Evolutionary conservation across 2,329 filamentous ascomycete species (phyloP), one percentile per base, ranked within the genome.

Genomic region (Aspergillus bombycis): DNA sequence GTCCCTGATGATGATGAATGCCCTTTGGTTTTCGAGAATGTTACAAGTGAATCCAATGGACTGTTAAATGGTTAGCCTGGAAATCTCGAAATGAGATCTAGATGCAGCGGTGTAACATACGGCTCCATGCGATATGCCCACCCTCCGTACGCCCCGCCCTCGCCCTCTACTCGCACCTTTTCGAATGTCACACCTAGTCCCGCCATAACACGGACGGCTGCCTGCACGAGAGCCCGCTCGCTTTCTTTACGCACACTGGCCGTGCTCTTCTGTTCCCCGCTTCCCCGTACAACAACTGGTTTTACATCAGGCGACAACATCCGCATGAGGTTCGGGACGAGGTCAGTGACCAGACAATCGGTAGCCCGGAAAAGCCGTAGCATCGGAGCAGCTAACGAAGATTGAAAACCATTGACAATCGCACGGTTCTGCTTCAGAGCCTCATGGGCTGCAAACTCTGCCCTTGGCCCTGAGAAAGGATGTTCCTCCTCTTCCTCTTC

Each of bases 121-220:
- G 95, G 95, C 73, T 98, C 94, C 92, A 99, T 94, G 59, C 95
- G 88, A 78, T 96, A 98, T 10, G 96, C 89, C 85, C 89, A 98
- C 69, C 86, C 89, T 38, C 87, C 85, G 61, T 83, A 83, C 23
- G 80, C 82, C 6, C 83, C 77, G 9, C 85, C 85, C 41, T 91
- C 90, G 14, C 84, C 84, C 72, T 96, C 93, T 50, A 98, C 86
- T 70, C 89, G 89, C 14, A 91, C 90, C 72, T 89, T 90, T 68
- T 96, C 91, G 75, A 98, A 90, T 2, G 86, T 85, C 19, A 98
- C 87, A 19, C 93, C 91, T 16, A 94, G 85, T 21, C 93, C 92
- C n/a, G 87, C 85, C 84, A 99, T 91, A 0, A 94, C 89, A 65
- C 90, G 86, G 0, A 95, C 92, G 0, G 94, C 91, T 32, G 92